These are phyloP conservation scores for Trematosphaeria pertusa DNA, from an alignment of 2,329 filamentous ascomycete species.

Conservation along the genomic window DNA sequence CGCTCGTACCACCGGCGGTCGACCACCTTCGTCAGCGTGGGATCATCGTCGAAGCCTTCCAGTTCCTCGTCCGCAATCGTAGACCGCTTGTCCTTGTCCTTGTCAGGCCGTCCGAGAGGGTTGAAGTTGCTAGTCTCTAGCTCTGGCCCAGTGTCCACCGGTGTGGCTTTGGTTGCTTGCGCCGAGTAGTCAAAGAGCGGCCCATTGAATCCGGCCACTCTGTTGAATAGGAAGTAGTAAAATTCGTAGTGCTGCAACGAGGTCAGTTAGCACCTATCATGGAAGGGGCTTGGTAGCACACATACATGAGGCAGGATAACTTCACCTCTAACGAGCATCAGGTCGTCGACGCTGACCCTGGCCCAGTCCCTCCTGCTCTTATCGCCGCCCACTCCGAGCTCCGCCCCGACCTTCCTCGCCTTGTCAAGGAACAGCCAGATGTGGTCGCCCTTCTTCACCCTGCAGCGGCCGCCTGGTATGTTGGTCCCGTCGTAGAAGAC, in stretches of 20 bases:
- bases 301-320: slow-evolving; percentile 91
- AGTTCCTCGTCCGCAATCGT: slow-evolving; percentile 55
- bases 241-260: slow-evolving; percentile 86
- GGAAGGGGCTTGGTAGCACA: slow-evolving; percentile 3
- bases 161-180: slow-evolving; percentile 54
- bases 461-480: slow-evolving; percentile 81
- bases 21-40: slow-evolving; percentile 87
- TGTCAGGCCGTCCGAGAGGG: slow-evolving; percentile 47
- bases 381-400: slow-evolving; percentile 73
- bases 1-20: slow-evolving; percentile 96
- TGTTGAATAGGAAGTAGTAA: slow-evolving; percentile 95
- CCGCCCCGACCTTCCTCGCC: slow-evolving; percentile 87
- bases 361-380: slow-evolving; percentile 85
- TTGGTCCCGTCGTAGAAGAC: slow-evolving; percentile 97
- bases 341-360: slow-evolving; percentile 89
- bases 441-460: slow-evolving; percentile 90
- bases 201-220: slow-evolving; percentile 75
- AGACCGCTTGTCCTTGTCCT: slow-evolving; percentile 44
- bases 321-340: slow-evolving; percentile 89
- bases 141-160: slow-evolving; percentile 22
- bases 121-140: slow-evolving; percentile 46
- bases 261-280: slow-evolving; percentile 17
- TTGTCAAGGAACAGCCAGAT: slow-evolving; percentile 93
- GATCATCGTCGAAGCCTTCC: slow-evolving; percentile 81
- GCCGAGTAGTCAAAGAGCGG: slow-evolving; percentile 78